Percentiles rank a stretch among this genome's conserved stretches.
Evolutionary conservation across 1,139 yeast genomes (phyloP).

Genomic region (Pichiaceae sp.): DNA sequence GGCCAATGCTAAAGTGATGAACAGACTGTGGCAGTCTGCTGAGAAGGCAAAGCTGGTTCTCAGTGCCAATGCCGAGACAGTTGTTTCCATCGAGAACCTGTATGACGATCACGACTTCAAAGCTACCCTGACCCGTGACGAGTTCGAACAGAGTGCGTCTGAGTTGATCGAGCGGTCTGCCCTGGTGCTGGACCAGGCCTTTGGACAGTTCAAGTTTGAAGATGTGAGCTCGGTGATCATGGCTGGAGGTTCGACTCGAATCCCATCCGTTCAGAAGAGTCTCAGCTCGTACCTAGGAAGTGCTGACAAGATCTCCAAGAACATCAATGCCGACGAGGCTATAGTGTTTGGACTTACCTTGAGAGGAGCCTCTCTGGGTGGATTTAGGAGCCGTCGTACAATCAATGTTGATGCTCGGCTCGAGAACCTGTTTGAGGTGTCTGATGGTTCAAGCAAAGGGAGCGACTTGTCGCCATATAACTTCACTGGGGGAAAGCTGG

Average conservation of each 20-base stretch:
- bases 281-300: constrained; percentile 48
- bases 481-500: background rate
- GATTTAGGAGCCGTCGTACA: constrained; percentile 54
- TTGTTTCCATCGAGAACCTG: constrained; percentile 62
- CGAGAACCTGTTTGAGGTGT: background rate
- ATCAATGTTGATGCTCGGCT: constrained; percentile 48
- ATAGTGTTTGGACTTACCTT: constrained; percentile 85
- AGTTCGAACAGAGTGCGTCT: constrained; percentile 56
- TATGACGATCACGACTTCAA: constrained; percentile 68
- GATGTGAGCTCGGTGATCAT: constrained; percentile 64
- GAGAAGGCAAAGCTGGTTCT: constrained; percentile 81
- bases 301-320: constrained; percentile 54
- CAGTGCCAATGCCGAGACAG: constrained; percentile 79
- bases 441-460: constrained; percentile 19
- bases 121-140: constrained; percentile 57
- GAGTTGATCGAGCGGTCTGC: constrained; percentile 38
- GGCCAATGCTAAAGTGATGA: constrained; percentile 48
- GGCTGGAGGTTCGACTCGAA: constrained; percentile 89
- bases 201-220: constrained; percentile 29
- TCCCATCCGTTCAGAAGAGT: constrained; percentile 72
- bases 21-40: constrained; percentile 71
- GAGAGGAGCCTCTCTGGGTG: constrained; percentile 62
- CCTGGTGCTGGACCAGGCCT: constrained; percentile 48
- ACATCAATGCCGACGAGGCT: constrained; percentile 93
- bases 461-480: background rate